These are phyloP conservation scores for Alternaria sp. DNA, from an alignment of 2,329 filamentous ascomycete genomes.

Conservation along the genomic window DNA sequence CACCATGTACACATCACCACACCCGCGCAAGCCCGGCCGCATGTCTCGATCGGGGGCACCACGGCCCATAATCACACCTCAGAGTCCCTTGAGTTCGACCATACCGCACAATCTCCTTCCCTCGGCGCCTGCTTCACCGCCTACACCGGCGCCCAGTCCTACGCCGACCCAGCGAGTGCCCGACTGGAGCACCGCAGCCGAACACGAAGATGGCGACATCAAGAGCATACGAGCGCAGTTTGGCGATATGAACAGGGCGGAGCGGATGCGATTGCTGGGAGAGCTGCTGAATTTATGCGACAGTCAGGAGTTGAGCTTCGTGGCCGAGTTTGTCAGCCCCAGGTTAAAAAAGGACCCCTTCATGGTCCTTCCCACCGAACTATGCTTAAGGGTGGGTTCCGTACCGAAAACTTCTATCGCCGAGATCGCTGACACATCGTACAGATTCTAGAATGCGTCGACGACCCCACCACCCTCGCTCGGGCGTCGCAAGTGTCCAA, in stretches of 20 bases:
- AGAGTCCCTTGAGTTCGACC: conserved; percentile 58
- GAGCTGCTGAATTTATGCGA: conserved; percentile 94
- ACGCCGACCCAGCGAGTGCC: conserved; percentile 69
- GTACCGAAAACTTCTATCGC: background rate
- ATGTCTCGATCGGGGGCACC: conserved; percentile 55
- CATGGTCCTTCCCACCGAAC: conserved; percentile 86
- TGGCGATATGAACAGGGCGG: conserved; percentile 75
- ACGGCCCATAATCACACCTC: conserved; percentile 60
- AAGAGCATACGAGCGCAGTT: conserved; percentile 83
- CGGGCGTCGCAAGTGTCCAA: conserved; percentile 95
- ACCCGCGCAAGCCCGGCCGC: conserved; percentile 50
- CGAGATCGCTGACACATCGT: conserved; percentile 24
- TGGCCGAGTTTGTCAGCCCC: conserved; percentile 94
- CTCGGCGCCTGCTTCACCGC: conserved; percentile 71
- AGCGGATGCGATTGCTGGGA: conserved; percentile 82
- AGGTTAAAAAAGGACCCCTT: conserved; percentile 97
- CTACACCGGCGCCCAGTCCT: conserved; percentile 72
- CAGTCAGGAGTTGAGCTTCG: conserved; percentile 93
- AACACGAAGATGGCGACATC: conserved; percentile 84
- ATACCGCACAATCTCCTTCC: conserved; percentile 69
- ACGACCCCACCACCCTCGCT: conserved; percentile 93
- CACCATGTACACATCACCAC: conserved; percentile 49
- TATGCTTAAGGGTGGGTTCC: conserved; percentile 81
- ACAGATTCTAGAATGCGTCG: conserved; percentile 95
- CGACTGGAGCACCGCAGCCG: conserved; percentile 80